Conservation (phyloP, 768 basidiomycete species). For the Boletus sp. region DNA sequence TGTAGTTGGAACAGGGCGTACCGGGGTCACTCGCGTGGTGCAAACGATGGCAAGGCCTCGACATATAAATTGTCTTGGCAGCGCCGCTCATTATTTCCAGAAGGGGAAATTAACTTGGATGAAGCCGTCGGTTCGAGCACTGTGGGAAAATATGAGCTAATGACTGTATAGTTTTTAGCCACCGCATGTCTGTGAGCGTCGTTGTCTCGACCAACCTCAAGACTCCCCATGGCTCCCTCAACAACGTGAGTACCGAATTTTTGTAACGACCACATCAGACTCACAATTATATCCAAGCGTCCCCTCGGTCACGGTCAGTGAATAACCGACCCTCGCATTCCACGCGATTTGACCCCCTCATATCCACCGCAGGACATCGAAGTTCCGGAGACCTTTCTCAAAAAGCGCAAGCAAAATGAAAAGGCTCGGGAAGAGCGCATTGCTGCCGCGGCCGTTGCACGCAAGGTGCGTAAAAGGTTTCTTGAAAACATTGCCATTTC, state of each 20-base stretch:
- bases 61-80: not conserved
- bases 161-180: conserved; percentile 41
- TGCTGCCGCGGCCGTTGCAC: conserved; percentile 76
- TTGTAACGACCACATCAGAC: not conserved
- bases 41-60: too few relatives aligned
- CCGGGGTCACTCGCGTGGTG: too few relatives aligned
- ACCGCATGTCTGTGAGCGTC: conserved; percentile 24
- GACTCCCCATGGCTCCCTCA: conserved; percentile 34
- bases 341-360: conserved; percentile 12
- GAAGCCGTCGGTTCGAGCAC: not conserved
- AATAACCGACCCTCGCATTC: not conserved
- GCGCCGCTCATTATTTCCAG: not conserved
- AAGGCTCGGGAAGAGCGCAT: conserved; percentile 94
- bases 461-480: conserved; percentile 65
- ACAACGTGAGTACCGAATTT: conserved; percentile 46
- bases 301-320: conserved; percentile 47
- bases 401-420: conserved; percentile 98
- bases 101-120: conserved; percentile 6
- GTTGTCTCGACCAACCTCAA: conserved; percentile 37
- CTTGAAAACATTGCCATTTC: conserved; percentile 17
- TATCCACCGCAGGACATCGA: conserved; percentile 66
- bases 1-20: too few relatives aligned
- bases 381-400: conserved; percentile 99
- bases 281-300: conserved; percentile 32
- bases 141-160: conserved; percentile 31